Percentiles rank a stretch among this genome's conserved stretches.
phyloP scores from a whole-genome alignment of 805 yeast genomes.

The Suhomyces pyralidae region DNA sequence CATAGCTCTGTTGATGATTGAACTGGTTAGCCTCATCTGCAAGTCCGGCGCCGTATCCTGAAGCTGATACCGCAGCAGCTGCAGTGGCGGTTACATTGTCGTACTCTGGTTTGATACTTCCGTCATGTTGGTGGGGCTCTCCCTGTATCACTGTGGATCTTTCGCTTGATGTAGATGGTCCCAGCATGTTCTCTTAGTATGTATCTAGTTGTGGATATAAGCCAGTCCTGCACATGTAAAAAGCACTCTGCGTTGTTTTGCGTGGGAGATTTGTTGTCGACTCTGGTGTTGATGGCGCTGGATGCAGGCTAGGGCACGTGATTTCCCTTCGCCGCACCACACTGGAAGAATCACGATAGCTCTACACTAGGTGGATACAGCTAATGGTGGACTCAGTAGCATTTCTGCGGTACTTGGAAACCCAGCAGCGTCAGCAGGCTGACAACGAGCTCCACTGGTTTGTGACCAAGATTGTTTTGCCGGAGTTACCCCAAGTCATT shows the following conservation, averaged over 20 bases:
- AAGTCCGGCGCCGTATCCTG: constrained; percentile 7
- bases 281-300: constrained; percentile 2
- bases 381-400: background rate
- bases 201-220: constrained; percentile 13
- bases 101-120: constrained; percentile 10
- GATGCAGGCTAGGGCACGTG: background rate
- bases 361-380: background rate
- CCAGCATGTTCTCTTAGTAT: constrained; percentile 18
- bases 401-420: background rate
- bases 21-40: constrained; percentile 10
- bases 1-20: constrained; percentile 12
- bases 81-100: constrained; percentile 17
- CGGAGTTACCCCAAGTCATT: constrained; percentile 30
- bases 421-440: constrained; percentile 9
- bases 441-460: constrained; percentile 35
- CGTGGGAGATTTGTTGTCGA: constrained; percentile 5
- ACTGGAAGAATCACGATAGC: background rate
- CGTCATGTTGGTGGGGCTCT: constrained; percentile 8
- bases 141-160: constrained; percentile 17
- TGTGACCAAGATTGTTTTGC: constrained; percentile 17
- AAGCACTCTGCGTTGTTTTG: constrained; percentile 2
- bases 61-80: constrained; percentile 10
- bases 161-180: constrained; percentile 31
- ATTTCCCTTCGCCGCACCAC: background rate
- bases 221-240: constrained; percentile 25